Evolutionary conservation across 768 basidiomycete genomes (phyloP).

Genomic region (Lactifluus echinatus): DNA sequence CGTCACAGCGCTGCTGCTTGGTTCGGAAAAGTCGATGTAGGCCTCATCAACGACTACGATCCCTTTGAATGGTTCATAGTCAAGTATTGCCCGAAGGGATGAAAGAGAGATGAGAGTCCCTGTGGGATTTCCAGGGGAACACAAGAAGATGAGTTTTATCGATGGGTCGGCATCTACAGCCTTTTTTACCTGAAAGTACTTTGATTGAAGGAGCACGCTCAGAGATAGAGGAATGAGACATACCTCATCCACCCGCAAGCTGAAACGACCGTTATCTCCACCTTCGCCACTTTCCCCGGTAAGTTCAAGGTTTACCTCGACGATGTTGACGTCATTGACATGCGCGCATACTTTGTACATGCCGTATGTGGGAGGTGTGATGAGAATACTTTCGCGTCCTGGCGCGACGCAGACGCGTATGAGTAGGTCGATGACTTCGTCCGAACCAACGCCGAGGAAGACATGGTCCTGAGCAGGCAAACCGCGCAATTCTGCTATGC

Average conservation of each 20-base stretch:
- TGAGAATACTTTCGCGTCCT: slow-evolving; percentile 67
- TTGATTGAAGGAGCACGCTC: background rate
- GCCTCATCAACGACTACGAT: slow-evolving; percentile 95
- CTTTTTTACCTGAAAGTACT: slow-evolving; percentile 52
- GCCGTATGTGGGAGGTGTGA: slow-evolving; percentile 93
- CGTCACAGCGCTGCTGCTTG: slow-evolving; percentile 51
- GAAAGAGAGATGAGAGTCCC: slow-evolving; percentile 75
- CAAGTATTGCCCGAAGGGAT: slow-evolving; percentile 59
- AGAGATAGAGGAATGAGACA: slow-evolving; percentile 20
- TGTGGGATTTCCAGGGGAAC: slow-evolving; percentile 96
- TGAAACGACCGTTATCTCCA: slow-evolving; percentile 65
- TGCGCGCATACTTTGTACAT: slow-evolving; percentile 96
- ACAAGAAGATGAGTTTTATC: slow-evolving; percentile 90
- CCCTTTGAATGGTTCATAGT: slow-evolving; percentile 78
- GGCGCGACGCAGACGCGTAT: slow-evolving; percentile 86
- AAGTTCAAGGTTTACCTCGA: slow-evolving; percentile 66
- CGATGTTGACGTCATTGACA: slow-evolving; percentile 83
- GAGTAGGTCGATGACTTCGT: slow-evolving; percentile 92
- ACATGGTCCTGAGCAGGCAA: slow-evolving; percentile 54
- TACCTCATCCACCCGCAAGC: slow-evolving; percentile 66
- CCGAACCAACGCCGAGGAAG: slow-evolving; percentile 93
- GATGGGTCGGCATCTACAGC: slow-evolving; percentile 58
- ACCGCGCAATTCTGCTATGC: slow-evolving; percentile 64
- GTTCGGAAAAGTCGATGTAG: slow-evolving; percentile 85
- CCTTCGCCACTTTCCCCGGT: slow-evolving; percentile 56